Base-by-base conservation (phyloP, 2,329 filamentous ascomycete genomes). In the Cercospora zeae-maydis region DNA sequence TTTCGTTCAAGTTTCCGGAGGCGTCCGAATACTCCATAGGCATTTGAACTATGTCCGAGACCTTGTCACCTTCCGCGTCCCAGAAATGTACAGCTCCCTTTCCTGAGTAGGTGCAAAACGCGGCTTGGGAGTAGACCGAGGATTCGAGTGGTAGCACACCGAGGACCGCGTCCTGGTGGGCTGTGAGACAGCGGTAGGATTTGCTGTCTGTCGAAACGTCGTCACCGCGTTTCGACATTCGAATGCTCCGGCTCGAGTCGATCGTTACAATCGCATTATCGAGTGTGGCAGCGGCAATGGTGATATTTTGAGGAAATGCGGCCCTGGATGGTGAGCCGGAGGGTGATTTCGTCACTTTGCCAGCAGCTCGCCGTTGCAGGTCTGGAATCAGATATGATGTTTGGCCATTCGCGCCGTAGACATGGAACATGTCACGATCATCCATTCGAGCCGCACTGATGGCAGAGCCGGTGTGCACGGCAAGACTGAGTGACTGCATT, bases 71-170 rank as follows among this genome's bases (percentile, higher is more conserved):
- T 54, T 91, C 83, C 13, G 86, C 75, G 69, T 87, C 85, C 95
- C 95, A 99, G 69, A 96, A 89, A 24, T 91, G 85, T 56, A 98
- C 84, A 14, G 84, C 86, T 4, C 95, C 95, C 57, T 88, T 87
- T 21, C 84, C 86, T 1, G 93, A 93, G 91, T 93, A 99, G 0
- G 93, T 97, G 67, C 93, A 88, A 72, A 98, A 97, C 8, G 88
- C 84, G 0, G 91, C 88, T 21, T 84, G 81, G 24, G 86, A 77
- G 4, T 80, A 74, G 63, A 90, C 90, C 0, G 85, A 82, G 21
- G 79, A 79, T 2, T 82, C 75, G 4, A 97, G 78, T 0, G 86
- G 76, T 58, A 87, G 84, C 1, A 97, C 87, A 13, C 95, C 95
- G 45, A 92, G 76, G 4, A 88, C 82, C 21, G 84, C 78, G 64